These are phyloP conservation scores for Plantago lanceolata DNA, from an alignment of 305 asterid species.

Conservation along the genomic window DNA sequence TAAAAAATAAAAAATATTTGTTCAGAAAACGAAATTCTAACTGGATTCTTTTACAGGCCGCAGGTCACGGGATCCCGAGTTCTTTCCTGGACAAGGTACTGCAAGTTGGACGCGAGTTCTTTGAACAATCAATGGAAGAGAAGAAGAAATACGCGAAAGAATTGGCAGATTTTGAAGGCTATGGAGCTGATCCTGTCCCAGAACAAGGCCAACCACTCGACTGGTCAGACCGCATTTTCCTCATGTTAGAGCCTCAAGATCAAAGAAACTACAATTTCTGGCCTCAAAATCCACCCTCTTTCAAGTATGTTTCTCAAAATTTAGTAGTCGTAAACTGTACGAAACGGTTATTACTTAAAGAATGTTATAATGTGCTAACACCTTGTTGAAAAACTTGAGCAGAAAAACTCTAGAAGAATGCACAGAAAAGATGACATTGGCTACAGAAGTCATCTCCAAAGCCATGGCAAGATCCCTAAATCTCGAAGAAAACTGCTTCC, in stretches of 20 bases:
- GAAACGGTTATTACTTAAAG: no score
- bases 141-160: constrained; percentile 44
- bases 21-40: no score
- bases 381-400: constrained; percentile 2
- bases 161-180: constrained; percentile 43
- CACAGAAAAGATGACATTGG: constrained; percentile 30
- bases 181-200: constrained; percentile 61
- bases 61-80: constrained; percentile 41
- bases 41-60: constrained; percentile 27
- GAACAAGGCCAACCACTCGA: constrained; percentile 54
- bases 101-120: constrained; percentile 38
- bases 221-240: constrained; percentile 54
- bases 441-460: constrained; percentile 33
- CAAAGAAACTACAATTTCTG: constrained; percentile 38
- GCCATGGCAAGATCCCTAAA: constrained; percentile 50
- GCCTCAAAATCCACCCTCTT: constrained; percentile 42
- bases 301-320: constrained; percentile 27
- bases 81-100: constrained; percentile 32
- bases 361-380: background rate
- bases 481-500: constrained; percentile 39
- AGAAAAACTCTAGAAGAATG: constrained; percentile 37
- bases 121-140: constrained; percentile 46
- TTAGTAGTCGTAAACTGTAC: no score
- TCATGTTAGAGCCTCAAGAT: constrained; percentile 34
- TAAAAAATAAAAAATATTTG: no score